Evolutionary conservation across 2,329 filamentous ascomycete species (phyloP).

Genomic region (Xylariaceae sp.): DNA sequence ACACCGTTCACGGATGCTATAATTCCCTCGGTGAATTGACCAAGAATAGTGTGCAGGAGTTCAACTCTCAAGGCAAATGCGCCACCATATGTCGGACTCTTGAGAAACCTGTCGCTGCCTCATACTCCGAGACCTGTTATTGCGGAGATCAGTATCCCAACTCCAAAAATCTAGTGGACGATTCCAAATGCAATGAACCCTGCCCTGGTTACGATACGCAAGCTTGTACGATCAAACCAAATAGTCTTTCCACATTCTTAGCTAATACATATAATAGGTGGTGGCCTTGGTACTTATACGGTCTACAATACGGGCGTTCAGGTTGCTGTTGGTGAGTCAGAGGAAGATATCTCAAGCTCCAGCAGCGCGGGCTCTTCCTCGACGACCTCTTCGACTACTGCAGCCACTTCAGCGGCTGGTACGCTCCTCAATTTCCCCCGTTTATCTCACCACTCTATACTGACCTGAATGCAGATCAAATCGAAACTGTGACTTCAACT

Average conservation of each 20-base stretch:
- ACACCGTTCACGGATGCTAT: conserved; percentile 50
- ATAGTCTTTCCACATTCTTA: background rate
- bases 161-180: conserved; percentile 45
- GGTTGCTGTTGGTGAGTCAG: conserved; percentile 33
- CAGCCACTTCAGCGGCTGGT: conserved; percentile 13
- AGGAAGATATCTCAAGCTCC: conserved; percentile 18
- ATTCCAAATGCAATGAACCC: conserved; percentile 56
- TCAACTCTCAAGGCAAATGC: conserved; percentile 41
- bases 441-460: conserved; percentile 1
- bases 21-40: conserved; percentile 36
- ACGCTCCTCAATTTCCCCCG: background rate
- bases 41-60: conserved; percentile 17
- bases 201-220: conserved; percentile 62
- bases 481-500: conserved; percentile 13
- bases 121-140: conserved; percentile 61
- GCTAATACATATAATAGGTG: conserved; percentile 25
- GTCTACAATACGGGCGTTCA: conserved; percentile 48
- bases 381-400: conserved; percentile 20
- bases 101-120: conserved; percentile 55
- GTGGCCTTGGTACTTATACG: conserved; percentile 41
- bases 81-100: conserved; percentile 34
- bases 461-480: conserved; percentile 2
- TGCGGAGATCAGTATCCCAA: conserved; percentile 70
- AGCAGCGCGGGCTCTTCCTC: conserved; percentile 28
- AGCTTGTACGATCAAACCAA: conserved; percentile 57